These are phyloP conservation scores for Pseudocohnilembus persalinus DNA, from an alignment of 169 alveolate species.

Conservation along the genomic window DNA sequence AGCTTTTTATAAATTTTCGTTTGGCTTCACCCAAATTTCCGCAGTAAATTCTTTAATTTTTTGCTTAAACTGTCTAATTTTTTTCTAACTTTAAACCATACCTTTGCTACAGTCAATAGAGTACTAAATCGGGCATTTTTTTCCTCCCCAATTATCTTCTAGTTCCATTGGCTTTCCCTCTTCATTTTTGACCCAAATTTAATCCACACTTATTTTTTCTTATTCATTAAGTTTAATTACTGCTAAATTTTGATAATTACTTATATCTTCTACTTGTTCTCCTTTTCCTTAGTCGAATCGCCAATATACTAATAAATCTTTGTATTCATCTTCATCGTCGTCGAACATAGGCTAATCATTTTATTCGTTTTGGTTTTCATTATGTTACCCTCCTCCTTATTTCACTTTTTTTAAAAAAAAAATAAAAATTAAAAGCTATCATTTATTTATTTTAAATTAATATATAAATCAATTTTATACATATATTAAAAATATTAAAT, in stretches of 20 bases:
- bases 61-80: neutral
- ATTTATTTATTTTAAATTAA: too few relatives aligned
- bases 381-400: neutral
- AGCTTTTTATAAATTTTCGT: too few relatives aligned
- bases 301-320: neutral
- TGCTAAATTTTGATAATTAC: neutral
- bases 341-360: neutral
- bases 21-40: neutral
- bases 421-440: too few relatives aligned
- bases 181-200: neutral
- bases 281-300: neutral
- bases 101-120: neutral
- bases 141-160: neutral
- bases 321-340: neutral
- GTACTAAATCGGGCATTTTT: neutral
- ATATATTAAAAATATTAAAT: too few relatives aligned
- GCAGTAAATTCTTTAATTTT: neutral
- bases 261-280: neutral
- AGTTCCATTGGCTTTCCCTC: neutral
- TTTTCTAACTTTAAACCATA: neutral
- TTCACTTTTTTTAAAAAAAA: too few relatives aligned
- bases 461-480: too few relatives aligned
- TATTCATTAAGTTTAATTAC: too few relatives aligned
- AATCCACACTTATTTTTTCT: neutral
- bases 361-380: too few relatives aligned